Evolutionary conservation across 108 stramenopile species (phyloP).

Genomic region (Conticribra guillardii): DNA sequence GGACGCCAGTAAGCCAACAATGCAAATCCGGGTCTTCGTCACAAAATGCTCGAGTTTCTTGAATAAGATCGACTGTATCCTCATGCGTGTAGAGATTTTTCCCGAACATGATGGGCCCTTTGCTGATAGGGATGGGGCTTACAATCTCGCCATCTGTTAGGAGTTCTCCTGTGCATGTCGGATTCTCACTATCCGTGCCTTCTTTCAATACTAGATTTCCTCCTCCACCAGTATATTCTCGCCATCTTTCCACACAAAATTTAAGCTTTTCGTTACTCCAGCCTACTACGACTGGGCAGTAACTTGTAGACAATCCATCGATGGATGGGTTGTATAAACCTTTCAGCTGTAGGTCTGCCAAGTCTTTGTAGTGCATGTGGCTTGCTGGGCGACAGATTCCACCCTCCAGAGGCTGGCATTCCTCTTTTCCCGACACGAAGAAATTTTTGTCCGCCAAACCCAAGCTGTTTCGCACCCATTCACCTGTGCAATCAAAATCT

Average conservation of each 20-base stretch:
- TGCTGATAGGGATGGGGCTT: constrained; percentile 32
- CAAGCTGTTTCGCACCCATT: constrained; percentile 38
- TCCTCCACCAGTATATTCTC: constrained; percentile 46
- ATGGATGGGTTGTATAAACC: constrained; percentile 4
- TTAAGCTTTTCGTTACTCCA: constrained; percentile 49
- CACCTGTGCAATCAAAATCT: constrained; percentile 30
- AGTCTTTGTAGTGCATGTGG: constrained; percentile 25
- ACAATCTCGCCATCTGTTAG: constrained; percentile 33
- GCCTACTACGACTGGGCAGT: constrained; percentile 44
- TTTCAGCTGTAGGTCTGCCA: neutral
- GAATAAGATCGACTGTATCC: constrained; percentile 37
- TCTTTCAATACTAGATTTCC: constrained; percentile 27
- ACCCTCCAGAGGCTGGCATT: constrained; percentile 42
- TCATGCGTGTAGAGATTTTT: constrained; percentile 39
- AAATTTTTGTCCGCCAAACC: constrained; percentile 34
- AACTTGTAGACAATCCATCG: constrained; percentile 9
- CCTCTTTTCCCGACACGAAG: constrained; percentile 3
- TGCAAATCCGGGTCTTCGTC: constrained; percentile 44
- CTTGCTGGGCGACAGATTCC: constrained; percentile 48
- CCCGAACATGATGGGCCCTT: constrained; percentile 47
- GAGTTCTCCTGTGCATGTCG: constrained; percentile 40
- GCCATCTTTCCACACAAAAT: constrained; percentile 51
- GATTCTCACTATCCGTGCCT: constrained; percentile 20
- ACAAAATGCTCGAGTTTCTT: constrained; percentile 51
- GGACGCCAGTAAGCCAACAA: constrained; percentile 54